Percentiles rank a stretch among this genome's conserved stretches.
Evolutionary conservation across 768 basidiomycete genomes (phyloP).

Genomic region (Macrolepiota dolichaula): DNA sequence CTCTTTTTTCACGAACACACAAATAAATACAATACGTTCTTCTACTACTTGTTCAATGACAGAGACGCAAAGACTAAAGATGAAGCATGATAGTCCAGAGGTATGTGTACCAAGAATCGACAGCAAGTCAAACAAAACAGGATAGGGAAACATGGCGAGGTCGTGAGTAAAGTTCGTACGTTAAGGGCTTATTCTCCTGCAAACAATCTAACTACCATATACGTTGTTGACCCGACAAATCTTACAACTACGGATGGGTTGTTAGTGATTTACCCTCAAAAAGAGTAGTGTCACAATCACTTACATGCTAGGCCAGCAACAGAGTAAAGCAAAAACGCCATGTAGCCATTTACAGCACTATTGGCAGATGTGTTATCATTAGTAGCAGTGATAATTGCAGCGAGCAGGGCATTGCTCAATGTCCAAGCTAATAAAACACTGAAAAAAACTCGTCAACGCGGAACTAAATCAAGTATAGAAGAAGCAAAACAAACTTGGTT

Average conservation of each 20-base stretch:
- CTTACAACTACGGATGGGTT: constrained; percentile 58
- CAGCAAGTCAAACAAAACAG: background rate
- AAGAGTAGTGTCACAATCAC: constrained; percentile 21
- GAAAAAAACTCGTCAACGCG: constrained; percentile 12
- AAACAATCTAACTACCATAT: constrained; percentile 84
- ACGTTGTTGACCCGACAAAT: constrained; percentile 77
- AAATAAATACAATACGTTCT: background rate
- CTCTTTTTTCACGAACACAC: background rate
- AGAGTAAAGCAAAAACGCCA: constrained; percentile 85
- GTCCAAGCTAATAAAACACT: constrained; percentile 85
- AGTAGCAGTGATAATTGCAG: constrained; percentile 69
- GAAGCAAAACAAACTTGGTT: constrained; percentile 76
- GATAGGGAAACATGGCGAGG: background rate
- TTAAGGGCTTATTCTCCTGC: constrained; percentile 69
- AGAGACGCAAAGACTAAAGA: background rate
- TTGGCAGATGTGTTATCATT: constrained; percentile 35
- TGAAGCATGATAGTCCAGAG: background rate
- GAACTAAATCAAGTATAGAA: background rate
- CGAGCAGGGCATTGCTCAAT: constrained; percentile 79
- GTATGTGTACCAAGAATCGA: background rate
- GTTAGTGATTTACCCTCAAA: background rate
- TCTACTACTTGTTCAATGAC: background rate
- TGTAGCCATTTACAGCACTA: constrained; percentile 74
- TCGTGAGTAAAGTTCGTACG: background rate
- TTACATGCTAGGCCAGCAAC: constrained; percentile 85